Evolutionary conservation across 371 early-diverging fungal species (phyloP).

Genomic region (Mucor lusitanicus): DNA sequence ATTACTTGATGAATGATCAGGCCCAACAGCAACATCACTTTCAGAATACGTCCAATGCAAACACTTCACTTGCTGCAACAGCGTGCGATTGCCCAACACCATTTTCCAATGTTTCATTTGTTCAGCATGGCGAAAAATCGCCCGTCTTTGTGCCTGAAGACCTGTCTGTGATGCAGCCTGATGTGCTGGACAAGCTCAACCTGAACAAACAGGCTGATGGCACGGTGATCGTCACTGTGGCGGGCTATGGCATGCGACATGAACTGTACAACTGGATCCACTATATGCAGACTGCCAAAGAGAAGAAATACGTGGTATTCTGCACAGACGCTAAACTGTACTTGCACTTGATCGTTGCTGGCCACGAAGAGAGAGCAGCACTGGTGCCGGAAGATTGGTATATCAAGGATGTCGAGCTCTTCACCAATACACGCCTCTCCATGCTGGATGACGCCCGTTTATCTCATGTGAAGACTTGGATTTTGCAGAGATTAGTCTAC

Average conservation of each 20-base stretch:
- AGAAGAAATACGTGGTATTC: constrained; percentile 14
- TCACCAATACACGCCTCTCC: background rate
- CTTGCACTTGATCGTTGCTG: constrained; percentile 17
- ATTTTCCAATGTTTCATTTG: background rate
- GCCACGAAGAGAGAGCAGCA: constrained; percentile 15
- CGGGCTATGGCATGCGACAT: constrained; percentile 13
- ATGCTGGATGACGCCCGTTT: constrained; percentile 2
- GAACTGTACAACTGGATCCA: constrained; percentile 29
- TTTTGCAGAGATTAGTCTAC: constrained; percentile 19
- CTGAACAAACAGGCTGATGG: background rate
- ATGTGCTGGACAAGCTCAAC: constrained; percentile 14
- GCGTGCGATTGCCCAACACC: background rate
- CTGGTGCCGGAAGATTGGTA: constrained; percentile 20
- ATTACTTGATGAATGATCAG: constrained; percentile 12
- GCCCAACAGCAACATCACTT: constrained; percentile 11
- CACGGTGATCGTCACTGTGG: constrained; percentile 10
- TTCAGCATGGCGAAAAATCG: constrained; percentile 10
- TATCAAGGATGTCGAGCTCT: background rate
- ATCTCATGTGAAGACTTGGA: constrained; percentile 16
- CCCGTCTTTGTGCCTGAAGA: constrained; percentile 23
- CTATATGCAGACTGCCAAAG: constrained; percentile 8
- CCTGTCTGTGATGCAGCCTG: constrained; percentile 8
- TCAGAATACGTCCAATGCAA: background rate
- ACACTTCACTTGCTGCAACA: background rate
- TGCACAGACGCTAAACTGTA: constrained; percentile 20